A percentile compares a stretch with the other conserved stretches of the same genome.
Conservation (phyloP, 768 basidiomycete species). For the Phanerochaete sordida region DNA sequence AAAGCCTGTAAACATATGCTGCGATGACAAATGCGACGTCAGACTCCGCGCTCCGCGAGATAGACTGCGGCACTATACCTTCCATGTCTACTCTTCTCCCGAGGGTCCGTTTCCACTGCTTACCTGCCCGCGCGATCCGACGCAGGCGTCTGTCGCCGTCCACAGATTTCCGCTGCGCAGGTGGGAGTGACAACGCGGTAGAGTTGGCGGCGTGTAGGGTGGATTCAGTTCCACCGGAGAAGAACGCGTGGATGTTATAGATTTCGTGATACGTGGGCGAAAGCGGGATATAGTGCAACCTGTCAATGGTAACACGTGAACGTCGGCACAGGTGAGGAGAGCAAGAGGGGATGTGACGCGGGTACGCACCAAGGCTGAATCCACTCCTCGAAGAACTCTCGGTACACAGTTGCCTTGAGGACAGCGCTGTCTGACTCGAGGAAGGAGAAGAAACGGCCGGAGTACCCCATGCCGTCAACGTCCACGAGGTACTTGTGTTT, state of each 20-base stretch:
- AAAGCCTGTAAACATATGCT: slow-evolving; percentile 87
- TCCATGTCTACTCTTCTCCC: slow-evolving; percentile 90
- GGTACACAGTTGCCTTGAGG: slow-evolving; percentile 87
- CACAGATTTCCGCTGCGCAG: slow-evolving; percentile 31
- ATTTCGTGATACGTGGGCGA: slow-evolving; percentile 86
- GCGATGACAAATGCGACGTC: slow-evolving; percentile 13
- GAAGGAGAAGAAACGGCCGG: slow-evolving; percentile 82
- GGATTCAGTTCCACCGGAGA: slow-evolving; percentile 75
- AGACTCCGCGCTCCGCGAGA: background rate
- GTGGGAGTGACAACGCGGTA: slow-evolving; percentile 33
- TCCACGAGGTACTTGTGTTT: slow-evolving; percentile 88
- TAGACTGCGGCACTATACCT: slow-evolving; percentile 40
- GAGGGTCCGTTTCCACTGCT: slow-evolving; percentile 85
- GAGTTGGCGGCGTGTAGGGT: slow-evolving; percentile 53
- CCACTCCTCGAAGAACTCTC: slow-evolving; percentile 90
- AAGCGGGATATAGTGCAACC: slow-evolving; percentile 94
- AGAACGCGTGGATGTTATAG: slow-evolving; percentile 91
- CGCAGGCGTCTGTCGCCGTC: slow-evolving; percentile 73
- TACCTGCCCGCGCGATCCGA: slow-evolving; percentile 88
- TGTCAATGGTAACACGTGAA: slow-evolving; percentile 24
- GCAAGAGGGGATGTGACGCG: background rate
- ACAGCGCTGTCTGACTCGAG: slow-evolving; percentile 86
- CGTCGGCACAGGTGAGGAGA: background rate
- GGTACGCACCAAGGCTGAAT: slow-evolving; percentile 77
- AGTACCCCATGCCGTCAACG: slow-evolving; percentile 94